A percentile compares a stretch with the other conserved stretches of the same genome.
phyloP scores from a whole-genome alignment of 257 asterid species.

The Solanum pennellii region DNA sequence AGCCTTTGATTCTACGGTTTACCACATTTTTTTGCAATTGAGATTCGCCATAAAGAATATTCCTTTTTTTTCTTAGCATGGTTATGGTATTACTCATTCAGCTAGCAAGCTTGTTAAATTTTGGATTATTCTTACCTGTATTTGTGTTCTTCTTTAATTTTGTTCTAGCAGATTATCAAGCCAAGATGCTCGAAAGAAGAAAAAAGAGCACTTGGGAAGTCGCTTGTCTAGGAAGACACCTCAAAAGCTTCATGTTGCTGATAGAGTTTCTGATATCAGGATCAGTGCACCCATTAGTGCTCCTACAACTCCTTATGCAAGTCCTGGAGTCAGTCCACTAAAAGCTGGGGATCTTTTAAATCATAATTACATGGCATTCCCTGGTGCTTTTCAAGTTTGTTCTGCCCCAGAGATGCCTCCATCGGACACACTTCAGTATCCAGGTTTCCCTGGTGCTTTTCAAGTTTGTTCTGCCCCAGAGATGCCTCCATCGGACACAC shows the following conservation, averaged over 20 bases:
- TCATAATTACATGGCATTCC: constrained; percentile 26
- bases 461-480: constrained; percentile 74
- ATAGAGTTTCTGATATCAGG: constrained; percentile 4
- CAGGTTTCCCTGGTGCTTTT: constrained; percentile 31
- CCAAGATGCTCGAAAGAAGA: constrained; percentile 23
- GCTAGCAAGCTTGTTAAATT: not conserved
- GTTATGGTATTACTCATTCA: not conserved
- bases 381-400: constrained; percentile 49
- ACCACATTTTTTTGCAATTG: not conserved
- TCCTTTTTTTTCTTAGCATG: not conserved
- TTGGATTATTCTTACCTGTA: not conserved
- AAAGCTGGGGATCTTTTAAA: constrained; percentile 17
- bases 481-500: constrained; percentile 31
- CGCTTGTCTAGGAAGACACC: constrained; percentile 20
- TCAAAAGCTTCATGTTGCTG: constrained; percentile 9
- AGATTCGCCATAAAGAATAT: not conserved
- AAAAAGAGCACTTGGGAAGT: constrained; percentile 16
- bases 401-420: constrained; percentile 60
- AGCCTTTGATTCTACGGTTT: not conserved
- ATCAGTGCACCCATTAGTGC: constrained; percentile 37
- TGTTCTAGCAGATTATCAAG: constrained; percentile 22
- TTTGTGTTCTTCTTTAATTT: not conserved
- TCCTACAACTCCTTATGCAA: constrained; percentile 57
- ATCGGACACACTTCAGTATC: constrained; percentile 17
- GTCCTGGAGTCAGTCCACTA: constrained; percentile 39